A percentile compares a stretch with the other conserved stretches of the same genome.
These are phyloP conservation scores for Meira nashicola DNA, from an alignment of 1,284 basidiomycete species.

Conservation along the genomic window DNA sequence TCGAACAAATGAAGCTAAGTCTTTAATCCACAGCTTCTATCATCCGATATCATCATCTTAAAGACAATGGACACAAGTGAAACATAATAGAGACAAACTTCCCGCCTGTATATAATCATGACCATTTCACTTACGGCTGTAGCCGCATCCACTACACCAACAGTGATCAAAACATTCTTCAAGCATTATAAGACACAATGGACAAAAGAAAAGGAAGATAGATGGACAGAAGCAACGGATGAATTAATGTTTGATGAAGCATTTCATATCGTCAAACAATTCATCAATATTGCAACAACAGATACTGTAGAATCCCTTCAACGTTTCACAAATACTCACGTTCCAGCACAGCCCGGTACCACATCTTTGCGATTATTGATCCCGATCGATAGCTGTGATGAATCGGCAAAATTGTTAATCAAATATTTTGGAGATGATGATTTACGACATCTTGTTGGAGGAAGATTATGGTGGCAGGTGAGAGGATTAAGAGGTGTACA, in stretches of 20 bases:
- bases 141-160: constrained; percentile 23
- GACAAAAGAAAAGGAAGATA: constrained; percentile 22
- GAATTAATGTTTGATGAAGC: constrained; percentile 27
- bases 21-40: neutral
- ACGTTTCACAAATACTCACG: constrained; percentile 67
- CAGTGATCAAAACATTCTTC: constrained; percentile 45
- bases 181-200: constrained; percentile 42
- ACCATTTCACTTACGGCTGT: constrained; percentile 7
- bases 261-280: constrained; percentile 23
- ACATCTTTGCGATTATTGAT: constrained; percentile 71
- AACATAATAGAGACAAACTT: too few relatives aligned
- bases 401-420: constrained; percentile 72
- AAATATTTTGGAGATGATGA: constrained; percentile 76
- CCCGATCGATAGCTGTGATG: constrained; percentile 63
- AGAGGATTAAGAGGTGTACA: constrained; percentile 63
- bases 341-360: constrained; percentile 79
- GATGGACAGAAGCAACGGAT: constrained; percentile 18
- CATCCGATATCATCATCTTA: too few relatives aligned
- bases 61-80: too few relatives aligned
- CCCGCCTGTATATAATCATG: neutral
- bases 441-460: constrained; percentile 73
- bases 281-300: constrained; percentile 43
- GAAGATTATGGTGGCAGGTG: constrained; percentile 87
- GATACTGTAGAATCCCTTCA: constrained; percentile 52
- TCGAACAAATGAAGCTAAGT: too few relatives aligned